Percentiles rank a stretch among this genome's conserved stretches.
phyloP scores from a whole-genome alignment of 2,329 filamentous ascomycete species.

The Trichoderma oligosporum region DNA sequence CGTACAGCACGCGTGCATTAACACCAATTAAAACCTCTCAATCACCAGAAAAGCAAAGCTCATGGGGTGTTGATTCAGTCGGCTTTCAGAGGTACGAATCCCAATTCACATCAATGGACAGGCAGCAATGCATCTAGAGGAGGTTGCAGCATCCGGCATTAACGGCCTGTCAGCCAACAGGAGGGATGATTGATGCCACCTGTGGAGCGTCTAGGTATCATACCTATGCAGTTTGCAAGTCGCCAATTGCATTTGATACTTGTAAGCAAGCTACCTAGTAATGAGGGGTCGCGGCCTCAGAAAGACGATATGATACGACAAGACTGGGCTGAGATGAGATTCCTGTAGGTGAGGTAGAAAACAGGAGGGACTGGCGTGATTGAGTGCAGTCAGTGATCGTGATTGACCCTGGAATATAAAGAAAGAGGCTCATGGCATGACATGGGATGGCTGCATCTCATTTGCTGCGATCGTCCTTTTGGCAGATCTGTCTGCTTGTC shows the following conservation, averaged over 20 bases:
- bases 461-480: slow-evolving; percentile 14
- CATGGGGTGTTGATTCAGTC: not conserved
- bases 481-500: slow-evolving; percentile 5
- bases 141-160: slow-evolving; percentile 6
- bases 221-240: slow-evolving; percentile 12
- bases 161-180: slow-evolving; percentile 7
- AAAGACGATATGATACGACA: not conserved
- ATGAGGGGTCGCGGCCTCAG: slow-evolving; percentile 14
- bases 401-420: not conserved
- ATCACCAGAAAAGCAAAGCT: slow-evolving; percentile 7
- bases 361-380: slow-evolving; percentile 6
- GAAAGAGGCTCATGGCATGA: not conserved
- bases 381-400: not conserved
- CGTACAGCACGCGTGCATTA: no score
- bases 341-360: slow-evolving; percentile 5
- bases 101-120: slow-evolving; percentile 1
- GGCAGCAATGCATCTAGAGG: slow-evolving; percentile 16
- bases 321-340: not conserved
- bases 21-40: not conserved
- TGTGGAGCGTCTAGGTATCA: slow-evolving; percentile 10
- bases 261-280: slow-evolving; percentile 4
- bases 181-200: slow-evolving; percentile 10
- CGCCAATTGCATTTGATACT: slow-evolving; percentile 6
- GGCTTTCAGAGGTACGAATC: not conserved
- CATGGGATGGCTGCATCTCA: slow-evolving; percentile 10